Evolutionary conservation across 768 basidiomycete species (phyloP), one percentile per base, ranked within the genome.

Genomic region (Lanmaoa pseudosensibilis): DNA sequence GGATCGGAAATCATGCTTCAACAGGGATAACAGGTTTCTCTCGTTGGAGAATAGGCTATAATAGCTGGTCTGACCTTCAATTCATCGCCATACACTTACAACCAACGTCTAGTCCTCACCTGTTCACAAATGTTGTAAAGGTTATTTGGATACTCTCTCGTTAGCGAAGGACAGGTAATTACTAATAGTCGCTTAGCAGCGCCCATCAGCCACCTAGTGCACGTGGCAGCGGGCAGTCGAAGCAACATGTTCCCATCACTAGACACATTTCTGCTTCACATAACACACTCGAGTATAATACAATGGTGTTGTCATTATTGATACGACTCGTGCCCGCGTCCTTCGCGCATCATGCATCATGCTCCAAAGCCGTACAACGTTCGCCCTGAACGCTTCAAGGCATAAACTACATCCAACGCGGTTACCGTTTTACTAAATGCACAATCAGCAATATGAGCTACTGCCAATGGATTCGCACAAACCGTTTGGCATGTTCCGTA

Each of bases 401-500:
- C 86, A 52, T 87, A 87, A n/a, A 87, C 86, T 41, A 88, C 91
- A 69, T 92, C 91, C 65, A 94, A 85, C 3, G 91, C 89, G 16
- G 90, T 92, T 54, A 92, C 90, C 8, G 88, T 90, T 75, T 87
- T 88, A 41, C 67, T 69, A 27, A n/a, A 46, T 38, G 10, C 15
- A 44, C n/a, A 15, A 9, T 69, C 34, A 66, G 48, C 18, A 16
- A 40, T 4, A 16, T 11, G 34, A 19, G 34, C 23, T 2, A 8
- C 27, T 15, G 4, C 19, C 21, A 44, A 39, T 16, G 27, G 44
- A 46, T 7, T 2, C 10, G 39, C 7, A 58, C 66, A 40, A 39
- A 70, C 69, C 88, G 82, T 76, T 93, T 93, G 56, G 92, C 91
- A 79, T 93, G 92, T 73, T 94, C 91, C 34, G 92, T 92, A 81